These are phyloP conservation scores for Naganishia friedmannii DNA, from an alignment of 768 basidiomycete genomes.

Conservation along the genomic window DNA sequence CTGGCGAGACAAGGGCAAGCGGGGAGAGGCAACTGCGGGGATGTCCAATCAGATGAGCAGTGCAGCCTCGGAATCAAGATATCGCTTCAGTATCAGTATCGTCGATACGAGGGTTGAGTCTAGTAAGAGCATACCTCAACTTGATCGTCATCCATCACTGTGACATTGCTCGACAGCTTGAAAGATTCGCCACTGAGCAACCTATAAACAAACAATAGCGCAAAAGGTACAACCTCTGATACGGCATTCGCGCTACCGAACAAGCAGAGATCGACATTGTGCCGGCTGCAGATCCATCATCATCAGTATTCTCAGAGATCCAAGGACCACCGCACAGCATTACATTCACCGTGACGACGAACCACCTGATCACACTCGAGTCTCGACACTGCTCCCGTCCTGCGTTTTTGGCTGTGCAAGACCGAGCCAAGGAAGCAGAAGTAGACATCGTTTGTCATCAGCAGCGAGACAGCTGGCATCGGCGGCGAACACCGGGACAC, in stretches of 20 bases:
- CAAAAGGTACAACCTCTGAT: background rate
- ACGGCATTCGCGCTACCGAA: slow-evolving; percentile 17
- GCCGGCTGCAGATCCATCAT: slow-evolving; percentile 8
- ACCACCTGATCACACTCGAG: background rate
- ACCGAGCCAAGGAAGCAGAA: slow-evolving; percentile 3
- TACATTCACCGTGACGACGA: background rate
- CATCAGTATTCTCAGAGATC: slow-evolving; percentile 12
- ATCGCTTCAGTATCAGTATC: slow-evolving; percentile 22
- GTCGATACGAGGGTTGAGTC: background rate
- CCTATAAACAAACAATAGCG: background rate
- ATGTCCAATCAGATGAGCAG: slow-evolving; percentile 18
- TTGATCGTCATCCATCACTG: background rate
- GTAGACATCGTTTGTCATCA: slow-evolving; percentile 13
- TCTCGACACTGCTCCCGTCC: background rate
- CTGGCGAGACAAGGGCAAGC: too few species aligned
- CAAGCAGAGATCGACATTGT: slow-evolving; percentile 6
- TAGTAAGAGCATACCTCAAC: background rate
- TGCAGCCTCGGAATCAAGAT: background rate
- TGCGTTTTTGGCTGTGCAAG: background rate
- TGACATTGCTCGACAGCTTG: background rate
- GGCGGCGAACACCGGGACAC: background rate
- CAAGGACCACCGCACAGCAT: background rate
- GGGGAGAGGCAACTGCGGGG: slow-evolving; percentile 1
- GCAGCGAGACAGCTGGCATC: slow-evolving; percentile 4
- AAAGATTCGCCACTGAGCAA: background rate